A percentile compares a stretch with the other conserved stretches of the same genome.
phyloP scores from a whole-genome alignment of 2,329 filamentous ascomycete genomes.

The Talaromyces sp. region DNA sequence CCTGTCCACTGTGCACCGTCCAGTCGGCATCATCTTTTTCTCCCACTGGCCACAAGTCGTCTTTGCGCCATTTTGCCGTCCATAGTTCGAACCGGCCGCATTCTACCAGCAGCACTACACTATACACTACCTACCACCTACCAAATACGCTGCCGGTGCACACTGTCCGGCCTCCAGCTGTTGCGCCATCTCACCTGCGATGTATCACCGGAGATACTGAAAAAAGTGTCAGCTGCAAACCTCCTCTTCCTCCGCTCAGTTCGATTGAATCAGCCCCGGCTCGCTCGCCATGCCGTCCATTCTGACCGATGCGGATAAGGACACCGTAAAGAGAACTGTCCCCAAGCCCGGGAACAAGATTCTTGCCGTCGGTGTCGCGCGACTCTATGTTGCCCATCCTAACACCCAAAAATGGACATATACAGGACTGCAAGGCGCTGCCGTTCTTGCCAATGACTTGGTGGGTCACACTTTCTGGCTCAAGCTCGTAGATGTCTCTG shows the following conservation, averaged over 20 bases:
- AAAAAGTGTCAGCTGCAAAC: constrained; percentile 20
- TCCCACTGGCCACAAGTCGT: constrained; percentile 46
- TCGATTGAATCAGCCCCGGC: constrained; percentile 33
- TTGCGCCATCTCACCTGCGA: constrained; percentile 35
- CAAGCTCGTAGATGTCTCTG: constrained; percentile 94
- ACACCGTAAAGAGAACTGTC: constrained; percentile 89
- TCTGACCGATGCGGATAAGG: constrained; percentile 88
- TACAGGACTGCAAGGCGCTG: constrained; percentile 86
- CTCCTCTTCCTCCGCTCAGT: constrained; percentile 23
- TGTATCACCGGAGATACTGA: constrained; percentile 19
- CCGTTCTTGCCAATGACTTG: constrained; percentile 85
- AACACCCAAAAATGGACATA: constrained; percentile 84
- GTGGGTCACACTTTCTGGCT: constrained; percentile 96
- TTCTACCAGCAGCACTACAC: not conserved
- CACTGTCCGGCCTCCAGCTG: constrained; percentile 44
- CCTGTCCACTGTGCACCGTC: not conserved
- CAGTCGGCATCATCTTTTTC: not conserved
- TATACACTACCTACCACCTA: not conserved
- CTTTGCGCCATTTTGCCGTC: constrained; percentile 32
- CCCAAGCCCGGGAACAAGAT: constrained; percentile 97
- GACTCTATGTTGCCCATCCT: constrained; percentile 89
- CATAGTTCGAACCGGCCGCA: constrained; percentile 27
- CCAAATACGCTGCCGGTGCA: constrained; percentile 39
- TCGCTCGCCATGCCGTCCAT: constrained; percentile 52
- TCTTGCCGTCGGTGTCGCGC: constrained; percentile 86